phyloP scores from a whole-genome alignment of 331 rosid genomes.

The Phaseolus coccineus region DNA sequence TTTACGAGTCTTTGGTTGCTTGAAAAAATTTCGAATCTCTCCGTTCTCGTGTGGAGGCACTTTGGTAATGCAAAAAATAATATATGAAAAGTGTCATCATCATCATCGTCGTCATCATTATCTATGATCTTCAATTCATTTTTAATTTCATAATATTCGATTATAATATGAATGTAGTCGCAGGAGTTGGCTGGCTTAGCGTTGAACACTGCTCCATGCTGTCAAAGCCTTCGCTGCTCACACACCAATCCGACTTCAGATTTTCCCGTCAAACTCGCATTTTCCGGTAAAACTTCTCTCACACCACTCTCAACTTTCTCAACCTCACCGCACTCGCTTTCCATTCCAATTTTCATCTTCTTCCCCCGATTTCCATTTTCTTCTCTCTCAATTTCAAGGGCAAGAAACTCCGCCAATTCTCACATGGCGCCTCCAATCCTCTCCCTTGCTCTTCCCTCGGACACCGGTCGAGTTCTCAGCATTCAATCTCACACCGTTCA shows the following conservation, averaged over 20 bases:
- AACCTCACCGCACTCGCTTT: not conserved
- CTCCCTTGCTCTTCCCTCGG: constrained; percentile 79
- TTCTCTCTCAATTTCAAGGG: constrained; percentile 25
- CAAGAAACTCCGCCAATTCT: constrained; percentile 34
- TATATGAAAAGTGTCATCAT: not conserved
- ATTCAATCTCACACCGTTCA: constrained; percentile 94
- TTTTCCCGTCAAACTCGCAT: constrained; percentile 45
- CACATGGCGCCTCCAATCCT: constrained; percentile 84
- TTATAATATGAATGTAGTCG: constrained; percentile 16
- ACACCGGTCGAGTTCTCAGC: constrained; percentile 89
- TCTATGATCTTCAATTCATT: not conserved
- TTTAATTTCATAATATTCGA: not conserved
- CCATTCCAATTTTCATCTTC: not conserved
- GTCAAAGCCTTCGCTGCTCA: constrained; percentile 30
- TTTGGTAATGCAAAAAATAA: not conserved
- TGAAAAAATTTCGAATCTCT: not conserved
- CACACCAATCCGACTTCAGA: not conserved
- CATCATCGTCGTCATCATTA: not conserved
- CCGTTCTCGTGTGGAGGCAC: not conserved
- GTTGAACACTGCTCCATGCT: constrained; percentile 41
- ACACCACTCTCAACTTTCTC: not conserved
- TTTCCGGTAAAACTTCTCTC: constrained; percentile 44
- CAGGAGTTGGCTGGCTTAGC: constrained; percentile 1
- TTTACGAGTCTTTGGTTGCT: not conserved
- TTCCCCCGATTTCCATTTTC: not conserved